Base-by-base conservation (phyloP, 495 filamentous ascomycete genomes). In the Aspergillus bridgeri region DNA sequence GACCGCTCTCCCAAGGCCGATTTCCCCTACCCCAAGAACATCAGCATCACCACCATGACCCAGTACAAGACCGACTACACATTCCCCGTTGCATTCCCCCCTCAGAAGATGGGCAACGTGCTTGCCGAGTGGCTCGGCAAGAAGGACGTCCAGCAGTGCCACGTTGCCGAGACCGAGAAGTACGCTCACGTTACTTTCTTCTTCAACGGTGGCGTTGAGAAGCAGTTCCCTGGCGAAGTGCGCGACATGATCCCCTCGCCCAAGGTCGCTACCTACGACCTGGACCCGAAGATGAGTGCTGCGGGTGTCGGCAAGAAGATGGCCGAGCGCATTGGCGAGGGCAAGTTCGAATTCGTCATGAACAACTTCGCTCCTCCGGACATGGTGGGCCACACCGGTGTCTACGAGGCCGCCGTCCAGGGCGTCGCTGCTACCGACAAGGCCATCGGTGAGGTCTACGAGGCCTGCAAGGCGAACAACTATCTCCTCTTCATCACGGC, bases 141-240 rank as follows among this genome's bases (percentile, higher is more conserved):
- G 79, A 86, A 96, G 73, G 82, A 81, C 42, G 75, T 96, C 53
- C 84, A 91, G 78, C 94, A 98, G 75, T 93, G 91, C 68, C 94
- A 98, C 80, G 81, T 97, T 60, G 94, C 94, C 48, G 94, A 98
- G 81, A 98, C 94, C 19, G 94, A 98, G 78, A 98, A 98, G 75
- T 98, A 98, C 72, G 94, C 94, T 38, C 94, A 98, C 80, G 94
- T 98, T 53, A 97, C 92, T 57, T 97, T 97, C 84, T 97, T 97
- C 83, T 98, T 98, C 86, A 98, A 98, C 79, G 94, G 94, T 51
- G 95, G 94, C 66, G 88, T 96, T 44, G 94, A 98, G 83, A 95
- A 96, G 81, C 89, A 89, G 60, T 98, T 96, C 80, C 86, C 89
- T 18, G 86, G 89, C 42, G 94, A 98, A 75, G 84, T 86, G 43